Evolutionary conservation across 2,329 filamentous ascomycete species (phyloP), one percentile per base, ranked within the genome.

Genomic region (Diplodia scrobiculata): DNA sequence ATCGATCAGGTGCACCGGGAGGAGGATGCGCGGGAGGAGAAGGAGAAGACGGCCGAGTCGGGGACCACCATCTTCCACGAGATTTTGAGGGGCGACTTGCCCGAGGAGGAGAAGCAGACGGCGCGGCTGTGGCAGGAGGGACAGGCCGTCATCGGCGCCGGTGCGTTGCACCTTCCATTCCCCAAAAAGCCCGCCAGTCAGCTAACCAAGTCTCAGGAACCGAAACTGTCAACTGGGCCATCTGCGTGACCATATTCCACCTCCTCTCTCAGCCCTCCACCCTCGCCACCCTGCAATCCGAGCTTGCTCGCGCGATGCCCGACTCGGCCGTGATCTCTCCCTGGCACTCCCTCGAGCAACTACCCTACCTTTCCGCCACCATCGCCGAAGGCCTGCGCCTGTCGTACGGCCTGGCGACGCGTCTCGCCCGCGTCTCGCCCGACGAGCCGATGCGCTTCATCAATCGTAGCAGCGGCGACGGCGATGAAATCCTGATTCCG

Each of bases 181-280:
- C 1, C 11, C 41, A 5, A 27, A 36, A 27, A 25, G 2, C 1
- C 45, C 11, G n/a, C n/a, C 59, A 32, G 7, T 14, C 19, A 53
- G 41, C 38, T 29, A 36, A 41, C 77, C 1, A 69, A 70, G 70
- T 1, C 79, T 77, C 4, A 79, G 64, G 78, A 2, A 77, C 75
- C 11, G 74, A 79, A 47, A 81, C 79, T 0, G 76, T 73, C 0
- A 72, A 72, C 11, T 73, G 73, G 69, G 71, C 74, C 67, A 34
- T 82, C 19, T 68, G 73, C 2, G 67, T 78, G 5, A 69, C 75
- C 7, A 72, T 75, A 7, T 81, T 74, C 69, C 67, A 78, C 72
- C 68, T 81, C 2, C 74, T 79, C 27, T 66, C 70, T 13, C 72
- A 77, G 21, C 75, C 77, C 0, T 4, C 67, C 0, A 71, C 77